Conservation (phyloP, 176 grass and related monocot genomes). For the Eragrostis curvula region DNA sequence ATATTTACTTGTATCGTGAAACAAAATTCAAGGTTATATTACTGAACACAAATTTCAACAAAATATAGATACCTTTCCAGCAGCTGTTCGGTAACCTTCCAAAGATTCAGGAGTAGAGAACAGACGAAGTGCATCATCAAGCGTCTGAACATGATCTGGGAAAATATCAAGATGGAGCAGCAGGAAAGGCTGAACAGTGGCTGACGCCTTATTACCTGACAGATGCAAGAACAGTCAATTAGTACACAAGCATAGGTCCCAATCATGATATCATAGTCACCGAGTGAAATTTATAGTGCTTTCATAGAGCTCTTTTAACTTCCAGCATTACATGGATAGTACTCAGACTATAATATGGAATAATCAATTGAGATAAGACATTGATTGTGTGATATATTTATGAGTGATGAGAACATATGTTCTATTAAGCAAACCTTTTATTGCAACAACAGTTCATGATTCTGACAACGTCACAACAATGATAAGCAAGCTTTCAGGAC, state of each 20-base stretch:
- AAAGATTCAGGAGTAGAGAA: constrained; percentile 83
- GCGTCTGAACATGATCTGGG: constrained; percentile 69
- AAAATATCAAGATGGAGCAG: constrained; percentile 98
- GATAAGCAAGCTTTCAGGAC: background rate
- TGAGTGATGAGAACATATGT: background rate
- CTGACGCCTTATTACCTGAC: constrained; percentile 85
- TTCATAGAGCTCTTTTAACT: background rate
- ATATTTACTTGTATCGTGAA: background rate
- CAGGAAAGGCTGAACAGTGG: constrained; percentile 85
- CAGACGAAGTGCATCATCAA: constrained; percentile 77
- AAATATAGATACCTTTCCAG: constrained; percentile 72
- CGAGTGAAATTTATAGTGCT: background rate
- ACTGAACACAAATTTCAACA: constrained; percentile 16
- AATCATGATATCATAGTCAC: constrained; percentile 1
- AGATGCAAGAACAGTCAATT: constrained; percentile 19
- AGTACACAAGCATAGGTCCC: background rate
- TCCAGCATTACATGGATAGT: background rate
- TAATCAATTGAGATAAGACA: background rate
- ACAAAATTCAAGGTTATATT: constrained; percentile 26
- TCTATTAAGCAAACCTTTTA: background rate
- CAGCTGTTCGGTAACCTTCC: constrained; percentile 91
- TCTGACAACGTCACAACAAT: background rate
- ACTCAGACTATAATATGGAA: background rate
- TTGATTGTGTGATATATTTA: background rate
- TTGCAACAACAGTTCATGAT: background rate